phyloP scores from a whole-genome alignment of 2,329 filamentous ascomycete species.

The Pezicula neosporulosa region DNA sequence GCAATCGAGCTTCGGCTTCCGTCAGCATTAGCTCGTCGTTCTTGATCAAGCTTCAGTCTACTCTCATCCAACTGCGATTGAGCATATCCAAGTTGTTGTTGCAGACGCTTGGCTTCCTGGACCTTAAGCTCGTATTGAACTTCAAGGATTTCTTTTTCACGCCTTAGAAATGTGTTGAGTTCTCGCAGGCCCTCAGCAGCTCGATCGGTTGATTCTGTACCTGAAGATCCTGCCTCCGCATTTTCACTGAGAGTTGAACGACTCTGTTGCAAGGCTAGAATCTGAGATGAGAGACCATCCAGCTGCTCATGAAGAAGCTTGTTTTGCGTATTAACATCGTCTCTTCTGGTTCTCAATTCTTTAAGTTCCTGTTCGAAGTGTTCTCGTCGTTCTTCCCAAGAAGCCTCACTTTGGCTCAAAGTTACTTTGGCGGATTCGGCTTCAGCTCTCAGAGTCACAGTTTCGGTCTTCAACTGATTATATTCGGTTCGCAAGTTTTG shows the following conservation, averaged over 20 bases:
- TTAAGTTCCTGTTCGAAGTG: slow-evolving; percentile 80
- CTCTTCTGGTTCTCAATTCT: slow-evolving; percentile 74
- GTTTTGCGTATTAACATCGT: slow-evolving; percentile 87
- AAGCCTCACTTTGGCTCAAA: slow-evolving; percentile 76
- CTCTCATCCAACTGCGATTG: slow-evolving; percentile 87
- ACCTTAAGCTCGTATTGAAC: slow-evolving; percentile 90
- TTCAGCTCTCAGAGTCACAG: slow-evolving; percentile 72
- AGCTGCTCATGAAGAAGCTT: slow-evolving; percentile 86
- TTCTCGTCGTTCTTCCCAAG: slow-evolving; percentile 79
- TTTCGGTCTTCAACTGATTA: slow-evolving; percentile 77
- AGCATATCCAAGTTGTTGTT: slow-evolving; percentile 85
- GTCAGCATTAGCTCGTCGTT: slow-evolving; percentile 74
- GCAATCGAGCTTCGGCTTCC: slow-evolving; percentile 69
- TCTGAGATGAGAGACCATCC: slow-evolving; percentile 77
- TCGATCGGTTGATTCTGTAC: slow-evolving; percentile 44
- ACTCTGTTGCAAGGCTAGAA: slow-evolving; percentile 74
- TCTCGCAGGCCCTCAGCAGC: slow-evolving; percentile 78
- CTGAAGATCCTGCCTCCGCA: slow-evolving; percentile 37
- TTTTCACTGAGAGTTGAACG: slow-evolving; percentile 55
- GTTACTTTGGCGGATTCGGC: slow-evolving; percentile 81
- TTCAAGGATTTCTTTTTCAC: slow-evolving; percentile 96
- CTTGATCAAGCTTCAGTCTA: slow-evolving; percentile 84
- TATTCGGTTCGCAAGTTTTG: slow-evolving; percentile 76
- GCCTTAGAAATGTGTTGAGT: slow-evolving; percentile 84
- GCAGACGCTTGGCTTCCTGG: slow-evolving; percentile 82